Conservation (phyloP, 2,329 filamentous ascomycete genomes). For the Pseudogymnoascus sp. region DNA sequence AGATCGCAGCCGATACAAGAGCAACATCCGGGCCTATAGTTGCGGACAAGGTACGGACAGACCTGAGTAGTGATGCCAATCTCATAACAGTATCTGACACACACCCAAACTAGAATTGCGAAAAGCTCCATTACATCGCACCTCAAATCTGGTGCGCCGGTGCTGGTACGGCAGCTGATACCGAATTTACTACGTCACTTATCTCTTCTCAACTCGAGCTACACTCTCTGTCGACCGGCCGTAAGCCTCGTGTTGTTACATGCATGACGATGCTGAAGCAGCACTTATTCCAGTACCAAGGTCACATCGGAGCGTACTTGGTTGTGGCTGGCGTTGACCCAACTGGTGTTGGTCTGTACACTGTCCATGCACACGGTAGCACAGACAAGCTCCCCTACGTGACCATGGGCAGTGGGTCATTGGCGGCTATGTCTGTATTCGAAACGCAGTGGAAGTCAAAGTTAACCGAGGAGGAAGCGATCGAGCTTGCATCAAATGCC, state of each 20-base stretch:
- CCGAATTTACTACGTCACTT: constrained; percentile 96
- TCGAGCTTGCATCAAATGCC: constrained; percentile 74
- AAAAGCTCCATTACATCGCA: constrained; percentile 98
- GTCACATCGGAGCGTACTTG: constrained; percentile 94
- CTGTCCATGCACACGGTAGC: constrained; percentile 94
- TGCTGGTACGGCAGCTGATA: constrained; percentile 94
- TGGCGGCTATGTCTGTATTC: constrained; percentile 97
- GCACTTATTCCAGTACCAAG: constrained; percentile 97
- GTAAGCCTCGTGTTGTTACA: constrained; percentile 93
- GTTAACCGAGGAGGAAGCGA: constrained; percentile 70
- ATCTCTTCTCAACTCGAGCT: constrained; percentile 98
- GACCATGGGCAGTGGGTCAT: constrained; percentile 93
- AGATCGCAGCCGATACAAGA: constrained; percentile 97
- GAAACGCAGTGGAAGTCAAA: constrained; percentile 88
- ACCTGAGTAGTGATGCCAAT: background rate
- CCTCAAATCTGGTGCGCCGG: constrained; percentile 99
- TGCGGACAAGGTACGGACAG: constrained; percentile 73
- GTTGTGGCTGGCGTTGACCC: constrained; percentile 96
- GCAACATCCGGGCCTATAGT: constrained; percentile 96
- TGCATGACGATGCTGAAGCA: constrained; percentile 99
- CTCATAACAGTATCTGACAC: background rate
- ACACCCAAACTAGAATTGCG: constrained; percentile 66
- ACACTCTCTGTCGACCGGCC: constrained; percentile 90
- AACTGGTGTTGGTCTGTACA: constrained; percentile 91
- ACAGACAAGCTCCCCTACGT: constrained; percentile 99